A percentile compares a stretch with the other conserved stretches of the same genome.
phyloP scores from a whole-genome alignment of 176 grass and related monocot species.

The Triticum timopheevii region DNA sequence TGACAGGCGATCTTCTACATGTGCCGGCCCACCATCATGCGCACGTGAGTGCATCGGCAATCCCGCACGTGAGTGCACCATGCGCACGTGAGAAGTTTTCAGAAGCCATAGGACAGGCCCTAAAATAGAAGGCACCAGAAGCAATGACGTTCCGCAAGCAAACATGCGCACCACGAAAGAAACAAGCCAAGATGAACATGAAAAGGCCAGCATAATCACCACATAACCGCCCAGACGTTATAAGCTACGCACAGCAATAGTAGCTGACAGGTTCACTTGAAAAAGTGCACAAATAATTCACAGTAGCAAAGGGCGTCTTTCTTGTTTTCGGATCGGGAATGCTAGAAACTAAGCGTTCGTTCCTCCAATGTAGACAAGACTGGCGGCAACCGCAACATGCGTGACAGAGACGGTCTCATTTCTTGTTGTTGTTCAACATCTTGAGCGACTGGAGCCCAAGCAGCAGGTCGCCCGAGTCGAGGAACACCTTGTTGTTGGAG shows the following conservation, averaged over 20 bases:
- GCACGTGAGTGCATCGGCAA: no score
- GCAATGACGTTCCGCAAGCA: no score
- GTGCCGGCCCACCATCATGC: no score
- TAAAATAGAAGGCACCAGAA: no score
- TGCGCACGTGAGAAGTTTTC: no score
- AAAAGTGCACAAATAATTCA: neutral
- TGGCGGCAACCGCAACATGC: neutral
- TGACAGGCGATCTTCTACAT: no score
- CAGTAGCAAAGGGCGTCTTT: neutral
- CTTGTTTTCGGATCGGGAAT: neutral
- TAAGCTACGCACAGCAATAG: neutral
- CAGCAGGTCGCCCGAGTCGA: constrained; percentile 74
- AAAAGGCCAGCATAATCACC: neutral
- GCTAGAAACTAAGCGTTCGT: neutral
- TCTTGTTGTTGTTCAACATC: constrained; percentile 48
- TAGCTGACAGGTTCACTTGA: neutral
- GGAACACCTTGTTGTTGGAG: constrained; percentile 81
- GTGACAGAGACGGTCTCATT: constrained; percentile 1
- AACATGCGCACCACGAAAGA: no score
- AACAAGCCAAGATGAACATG: no score
- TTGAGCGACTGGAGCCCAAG: constrained; percentile 69
- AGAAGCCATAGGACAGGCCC: no score
- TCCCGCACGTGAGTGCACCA: no score
- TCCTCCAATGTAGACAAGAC: neutral
- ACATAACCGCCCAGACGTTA: neutral